Evolutionary conservation across 139 green algal species (phyloP).

Genomic region (Chlamydomonas applanata): DNA sequence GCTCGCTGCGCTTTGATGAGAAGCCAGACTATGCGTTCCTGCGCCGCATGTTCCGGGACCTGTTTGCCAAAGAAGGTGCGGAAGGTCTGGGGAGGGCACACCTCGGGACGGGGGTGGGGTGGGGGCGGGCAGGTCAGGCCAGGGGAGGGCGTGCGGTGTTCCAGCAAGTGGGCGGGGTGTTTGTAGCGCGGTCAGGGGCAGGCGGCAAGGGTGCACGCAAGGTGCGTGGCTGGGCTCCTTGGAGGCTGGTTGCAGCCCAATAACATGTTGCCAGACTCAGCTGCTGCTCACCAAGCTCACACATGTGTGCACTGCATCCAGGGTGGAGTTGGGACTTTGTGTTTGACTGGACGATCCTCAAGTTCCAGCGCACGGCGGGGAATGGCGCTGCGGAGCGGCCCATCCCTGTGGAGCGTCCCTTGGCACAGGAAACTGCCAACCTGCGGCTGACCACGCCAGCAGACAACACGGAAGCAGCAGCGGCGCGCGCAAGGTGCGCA

Average conservation of each 20-base stretch:
- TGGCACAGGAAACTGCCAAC: too few species aligned
- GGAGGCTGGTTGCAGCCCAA: neutral
- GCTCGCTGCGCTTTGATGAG: slow-evolving; percentile 90
- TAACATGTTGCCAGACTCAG: neutral
- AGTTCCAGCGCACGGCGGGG: slow-evolving; percentile 78
- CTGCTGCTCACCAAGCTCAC: too few species aligned
- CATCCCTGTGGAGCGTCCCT: too few species aligned
- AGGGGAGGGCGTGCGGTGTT: too few species aligned
- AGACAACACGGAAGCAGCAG: neutral
- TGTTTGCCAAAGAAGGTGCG: slow-evolving; percentile 95
- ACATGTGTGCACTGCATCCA: slow-evolving; percentile 20
- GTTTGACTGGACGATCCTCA: slow-evolving; percentile 99
- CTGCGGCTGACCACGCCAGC: neutral
- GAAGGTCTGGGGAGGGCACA: too few species aligned
- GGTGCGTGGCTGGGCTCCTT: too few species aligned
- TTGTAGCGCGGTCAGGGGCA: too few species aligned
- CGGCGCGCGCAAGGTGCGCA: neutral
- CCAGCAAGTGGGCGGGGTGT: too few species aligned
- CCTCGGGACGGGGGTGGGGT: too few species aligned
- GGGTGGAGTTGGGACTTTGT: slow-evolving; percentile 98
- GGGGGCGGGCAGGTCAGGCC: too few species aligned
- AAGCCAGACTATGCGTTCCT: slow-evolving; percentile 99
- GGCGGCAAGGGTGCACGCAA: too few species aligned
- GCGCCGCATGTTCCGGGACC: slow-evolving; percentile 92
- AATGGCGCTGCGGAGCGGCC: too few species aligned